Conservation (phyloP, 225 moss, liverwort and hornwort genomes). For the Bryoerythrophyllum caledonicum region DNA sequence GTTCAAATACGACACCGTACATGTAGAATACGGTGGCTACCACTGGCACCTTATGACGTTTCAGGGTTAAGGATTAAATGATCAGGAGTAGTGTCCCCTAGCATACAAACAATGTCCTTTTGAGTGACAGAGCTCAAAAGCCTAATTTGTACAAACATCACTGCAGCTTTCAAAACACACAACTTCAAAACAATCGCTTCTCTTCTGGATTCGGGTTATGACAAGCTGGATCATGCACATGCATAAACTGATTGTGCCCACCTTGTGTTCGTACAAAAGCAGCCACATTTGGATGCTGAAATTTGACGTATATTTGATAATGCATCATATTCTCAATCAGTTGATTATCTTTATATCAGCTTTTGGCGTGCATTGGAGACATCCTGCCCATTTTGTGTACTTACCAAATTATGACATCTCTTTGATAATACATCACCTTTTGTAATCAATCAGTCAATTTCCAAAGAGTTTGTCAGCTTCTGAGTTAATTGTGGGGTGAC, state of each 20-base stretch:
- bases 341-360: too few relatives aligned
- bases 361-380: too few relatives aligned
- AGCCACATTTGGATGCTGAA: neutral
- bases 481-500: too few relatives aligned
- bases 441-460: too few relatives aligned
- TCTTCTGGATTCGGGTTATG: neutral
- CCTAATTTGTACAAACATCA: neutral
- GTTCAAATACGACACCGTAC: too few relatives aligned
- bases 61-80: too few relatives aligned
- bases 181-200: neutral
- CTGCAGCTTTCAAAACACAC: neutral
- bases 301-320: neutral
- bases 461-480: too few relatives aligned
- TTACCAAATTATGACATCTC: neutral
- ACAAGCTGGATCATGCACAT: conserved; percentile 11
- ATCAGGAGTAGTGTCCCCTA: too few relatives aligned
- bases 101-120: neutral
- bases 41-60: too few relatives aligned
- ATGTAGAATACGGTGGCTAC: too few relatives aligned
- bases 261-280: neutral
- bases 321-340: neutral
- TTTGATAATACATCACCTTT: neutral
- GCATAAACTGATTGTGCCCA: neutral
- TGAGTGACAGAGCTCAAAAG: neutral
- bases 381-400: too few relatives aligned